Evolutionary conservation across 2,329 filamentous ascomycete genomes (phyloP).

Genomic region (Epichloe aotearoae): DNA sequence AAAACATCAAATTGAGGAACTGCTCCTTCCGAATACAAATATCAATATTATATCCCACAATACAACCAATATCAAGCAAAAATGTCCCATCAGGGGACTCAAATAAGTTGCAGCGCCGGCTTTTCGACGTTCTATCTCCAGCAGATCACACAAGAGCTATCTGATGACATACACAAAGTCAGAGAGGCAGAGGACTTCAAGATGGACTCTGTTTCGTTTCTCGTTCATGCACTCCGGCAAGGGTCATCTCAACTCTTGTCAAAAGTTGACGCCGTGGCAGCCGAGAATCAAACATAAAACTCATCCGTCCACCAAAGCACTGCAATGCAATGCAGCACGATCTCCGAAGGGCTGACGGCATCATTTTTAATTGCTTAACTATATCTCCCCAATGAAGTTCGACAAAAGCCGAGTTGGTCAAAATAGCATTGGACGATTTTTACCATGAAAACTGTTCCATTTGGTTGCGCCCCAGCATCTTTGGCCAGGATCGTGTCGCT

Average conservation of each 20-base stretch:
- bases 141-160: conserved; percentile 54
- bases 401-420: no score
- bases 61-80: neutral
- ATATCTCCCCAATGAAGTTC: no score
- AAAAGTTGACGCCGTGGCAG: neutral
- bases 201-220: conserved; percentile 46
- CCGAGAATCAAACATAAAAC: conserved; percentile 24
- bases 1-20: no score
- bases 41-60: neutral
- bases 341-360: no score
- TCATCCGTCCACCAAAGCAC: no score
- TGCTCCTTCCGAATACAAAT: neutral
- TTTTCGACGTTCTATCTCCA: conserved; percentile 59
- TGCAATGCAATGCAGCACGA: no score
- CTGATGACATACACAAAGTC: conserved; percentile 60
- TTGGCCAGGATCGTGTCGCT: no score
- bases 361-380: no score
- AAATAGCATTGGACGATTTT: no score
- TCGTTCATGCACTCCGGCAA: conserved; percentile 56
- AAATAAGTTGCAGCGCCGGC: conserved; percentile 12
- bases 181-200: conserved; percentile 59
- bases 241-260: conserved; percentile 45
- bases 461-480: no score
- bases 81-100: neutral
- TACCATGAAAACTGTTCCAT: no score